phyloP scores from a whole-genome alignment of 345 rosid species.

The Euphorbia lathyris region DNA sequence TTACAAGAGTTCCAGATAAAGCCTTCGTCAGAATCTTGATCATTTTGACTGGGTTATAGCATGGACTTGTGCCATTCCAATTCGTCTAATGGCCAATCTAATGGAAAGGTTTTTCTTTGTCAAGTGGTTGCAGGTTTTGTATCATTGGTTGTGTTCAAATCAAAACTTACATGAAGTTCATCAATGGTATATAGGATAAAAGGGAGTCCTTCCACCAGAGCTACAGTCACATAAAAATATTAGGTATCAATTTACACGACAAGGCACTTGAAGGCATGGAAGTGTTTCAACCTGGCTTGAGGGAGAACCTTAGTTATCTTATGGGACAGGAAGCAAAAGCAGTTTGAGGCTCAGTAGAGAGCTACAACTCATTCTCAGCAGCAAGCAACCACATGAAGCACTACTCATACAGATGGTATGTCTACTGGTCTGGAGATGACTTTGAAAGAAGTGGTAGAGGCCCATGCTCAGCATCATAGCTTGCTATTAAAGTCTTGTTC shows the following conservation, averaged over 20 bases:
- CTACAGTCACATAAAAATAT: slow-evolving; percentile 77
- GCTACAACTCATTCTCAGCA: slow-evolving; percentile 50
- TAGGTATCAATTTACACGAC: slow-evolving; percentile 56
- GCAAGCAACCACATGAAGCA: slow-evolving; percentile 35
- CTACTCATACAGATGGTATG: slow-evolving; percentile 38
- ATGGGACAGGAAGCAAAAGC: slow-evolving; percentile 63
- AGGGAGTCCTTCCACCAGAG: slow-evolving; percentile 70
- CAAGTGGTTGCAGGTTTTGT: slow-evolving; percentile 83
- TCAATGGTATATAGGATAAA: slow-evolving; percentile 80
- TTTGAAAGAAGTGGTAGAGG: slow-evolving; percentile 80
- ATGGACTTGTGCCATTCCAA: slow-evolving; percentile 85
- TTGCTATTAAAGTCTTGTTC: slow-evolving; percentile 66
- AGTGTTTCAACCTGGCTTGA: slow-evolving; percentile 68
- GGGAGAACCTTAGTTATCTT: slow-evolving; percentile 57
- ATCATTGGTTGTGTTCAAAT: slow-evolving; percentile 69
- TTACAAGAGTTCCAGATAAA: slow-evolving; percentile 77
- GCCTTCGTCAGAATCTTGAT: slow-evolving; percentile 72
- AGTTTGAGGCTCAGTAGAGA: slow-evolving; percentile 61
- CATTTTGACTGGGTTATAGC: slow-evolving; percentile 71
- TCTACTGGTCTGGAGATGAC: slow-evolving; percentile 43
- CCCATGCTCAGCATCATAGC: slow-evolving; percentile 76
- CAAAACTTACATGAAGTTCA: slow-evolving; percentile 76
- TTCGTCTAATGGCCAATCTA: slow-evolving; percentile 82
- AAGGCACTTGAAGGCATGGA: slow-evolving; percentile 68
- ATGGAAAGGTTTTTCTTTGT: slow-evolving; percentile 83